These are phyloP conservation scores for Nicotiana benthamiana DNA, from an alignment of 257 asterid species.

Conservation along the genomic window DNA sequence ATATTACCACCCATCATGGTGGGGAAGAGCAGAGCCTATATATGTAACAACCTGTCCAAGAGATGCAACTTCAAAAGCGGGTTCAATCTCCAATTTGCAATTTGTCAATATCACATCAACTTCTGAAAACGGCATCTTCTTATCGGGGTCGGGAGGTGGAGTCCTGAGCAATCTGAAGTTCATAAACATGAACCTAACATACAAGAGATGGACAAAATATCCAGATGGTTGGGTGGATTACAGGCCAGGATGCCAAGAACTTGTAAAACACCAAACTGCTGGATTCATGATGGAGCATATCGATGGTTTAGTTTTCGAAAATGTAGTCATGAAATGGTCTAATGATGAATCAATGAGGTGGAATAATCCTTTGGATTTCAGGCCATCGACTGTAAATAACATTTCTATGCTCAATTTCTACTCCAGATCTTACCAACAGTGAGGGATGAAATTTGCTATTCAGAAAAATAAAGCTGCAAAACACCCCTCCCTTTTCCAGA, in stretches of 20 bases:
- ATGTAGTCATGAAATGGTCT: constrained; percentile 68
- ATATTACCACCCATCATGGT: constrained; percentile 84
- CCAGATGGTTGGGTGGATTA: constrained; percentile 62
- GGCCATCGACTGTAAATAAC: constrained; percentile 76
- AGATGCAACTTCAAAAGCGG: constrained; percentile 45
- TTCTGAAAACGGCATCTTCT: constrained; percentile 78
- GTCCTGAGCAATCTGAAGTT: constrained; percentile 54
- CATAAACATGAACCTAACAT: constrained; percentile 50
- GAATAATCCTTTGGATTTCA: constrained; percentile 84
- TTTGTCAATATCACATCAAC: constrained; percentile 73
- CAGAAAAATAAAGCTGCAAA: not conserved
- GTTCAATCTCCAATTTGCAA: constrained; percentile 58
- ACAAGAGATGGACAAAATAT: constrained; percentile 74
- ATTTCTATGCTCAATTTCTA: constrained; percentile 50
- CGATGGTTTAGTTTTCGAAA: constrained; percentile 57
- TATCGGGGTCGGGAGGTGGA: constrained; percentile 73
- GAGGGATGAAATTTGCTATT: constrained; percentile 1
- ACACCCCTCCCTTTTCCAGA: not conserved
- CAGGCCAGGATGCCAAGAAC: constrained; percentile 87
- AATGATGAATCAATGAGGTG: constrained; percentile 39
- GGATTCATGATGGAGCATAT: constrained; percentile 88
- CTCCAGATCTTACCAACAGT: constrained; percentile 36
- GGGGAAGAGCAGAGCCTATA: constrained; percentile 98
- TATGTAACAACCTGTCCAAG: constrained; percentile 77
- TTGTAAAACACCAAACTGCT: constrained; percentile 65